Percentiles rank a stretch among this genome's conserved stretches.
Conservation (phyloP, 2,329 filamentous ascomycete species). For the Penicillium polonicum region DNA sequence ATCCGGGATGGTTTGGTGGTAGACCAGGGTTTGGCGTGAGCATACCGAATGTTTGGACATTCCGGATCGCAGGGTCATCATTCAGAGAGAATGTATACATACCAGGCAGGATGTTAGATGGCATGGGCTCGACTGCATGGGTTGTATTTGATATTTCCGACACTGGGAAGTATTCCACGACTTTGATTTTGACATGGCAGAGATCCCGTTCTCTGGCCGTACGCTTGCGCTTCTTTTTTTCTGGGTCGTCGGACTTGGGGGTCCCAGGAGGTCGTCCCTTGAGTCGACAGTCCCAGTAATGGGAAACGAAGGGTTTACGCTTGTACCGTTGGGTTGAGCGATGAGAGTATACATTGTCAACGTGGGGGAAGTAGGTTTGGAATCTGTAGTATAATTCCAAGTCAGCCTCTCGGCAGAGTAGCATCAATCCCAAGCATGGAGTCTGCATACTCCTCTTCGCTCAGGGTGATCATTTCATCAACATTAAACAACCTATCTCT, state of each 20-base stretch:
- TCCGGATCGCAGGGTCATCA: conserved; percentile 7
- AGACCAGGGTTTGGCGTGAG: conserved; percentile 43
- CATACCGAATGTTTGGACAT: conserved; percentile 43
- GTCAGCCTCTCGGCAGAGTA: neutral
- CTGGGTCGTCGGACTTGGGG: conserved; percentile 74
- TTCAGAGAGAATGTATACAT: conserved; percentile 26
- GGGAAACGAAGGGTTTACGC: conserved; percentile 76
- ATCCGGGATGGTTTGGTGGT: conserved; percentile 48
- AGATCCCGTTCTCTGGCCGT: conserved; percentile 71
- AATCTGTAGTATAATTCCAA: conserved; percentile 52
- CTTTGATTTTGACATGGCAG: conserved; percentile 86
- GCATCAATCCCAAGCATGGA: conserved; percentile 3
- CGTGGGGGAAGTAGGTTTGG: conserved; percentile 76
- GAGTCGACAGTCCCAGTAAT: conserved; percentile 81
- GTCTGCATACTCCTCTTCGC: conserved; percentile 66
- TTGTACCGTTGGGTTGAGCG: conserved; percentile 79
- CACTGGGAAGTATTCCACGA: conserved; percentile 70
- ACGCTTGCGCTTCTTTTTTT: conserved; percentile 79
- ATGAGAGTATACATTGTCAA: conserved; percentile 83
- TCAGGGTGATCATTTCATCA: conserved; percentile 69
- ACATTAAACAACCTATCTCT: conserved; percentile 71
- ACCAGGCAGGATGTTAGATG: conserved; percentile 24
- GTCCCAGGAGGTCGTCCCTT: conserved; percentile 78
- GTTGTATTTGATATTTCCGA: conserved; percentile 28
- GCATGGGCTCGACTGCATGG: conserved; percentile 21